phyloP scores from a whole-genome alignment of 2,329 filamentous ascomycete species.

The Atkinsonella texensis region DNA sequence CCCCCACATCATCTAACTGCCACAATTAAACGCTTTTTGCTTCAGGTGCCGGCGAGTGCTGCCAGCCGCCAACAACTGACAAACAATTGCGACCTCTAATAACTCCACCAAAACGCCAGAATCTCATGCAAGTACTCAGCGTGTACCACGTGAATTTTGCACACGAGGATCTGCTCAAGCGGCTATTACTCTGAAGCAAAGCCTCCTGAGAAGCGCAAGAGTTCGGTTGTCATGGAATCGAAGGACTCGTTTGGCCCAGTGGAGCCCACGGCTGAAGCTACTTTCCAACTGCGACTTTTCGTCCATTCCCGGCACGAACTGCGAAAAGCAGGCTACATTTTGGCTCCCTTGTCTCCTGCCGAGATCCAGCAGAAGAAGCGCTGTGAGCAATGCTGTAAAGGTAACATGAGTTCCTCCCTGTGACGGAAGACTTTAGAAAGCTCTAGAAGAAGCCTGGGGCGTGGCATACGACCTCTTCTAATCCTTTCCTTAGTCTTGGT shows the following conservation, averaged over 20 bases:
- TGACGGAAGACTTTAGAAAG: background rate
- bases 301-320: conserved; percentile 11
- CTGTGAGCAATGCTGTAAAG: conserved; percentile 16
- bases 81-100: background rate
- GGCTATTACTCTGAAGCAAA: background rate
- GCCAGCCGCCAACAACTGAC: no score
- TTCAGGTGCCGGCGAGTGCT: no score
- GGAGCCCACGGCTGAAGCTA: conserved; percentile 10
- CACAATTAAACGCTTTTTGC: no score
- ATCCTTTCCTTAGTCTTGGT: background rate
- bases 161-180: background rate
- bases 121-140: background rate
- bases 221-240: background rate
- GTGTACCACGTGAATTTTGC: background rate
- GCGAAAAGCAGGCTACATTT: conserved; percentile 15
- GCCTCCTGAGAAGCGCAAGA: background rate
- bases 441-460: background rate
- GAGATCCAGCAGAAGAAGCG: conserved; percentile 21
- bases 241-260: conserved; percentile 8
- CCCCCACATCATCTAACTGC: no score
- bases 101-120: background rate
- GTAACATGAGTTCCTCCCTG: conserved; percentile 7
- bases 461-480: background rate
- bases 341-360: conserved; percentile 12
- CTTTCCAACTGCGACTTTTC: conserved; percentile 10